Percentiles rank a stretch among this genome's conserved stretches.
These are phyloP conservation scores for Debaryomycetaceae sp. DNA, from an alignment of 1,139 yeast genomes.

Conservation along the genomic window DNA sequence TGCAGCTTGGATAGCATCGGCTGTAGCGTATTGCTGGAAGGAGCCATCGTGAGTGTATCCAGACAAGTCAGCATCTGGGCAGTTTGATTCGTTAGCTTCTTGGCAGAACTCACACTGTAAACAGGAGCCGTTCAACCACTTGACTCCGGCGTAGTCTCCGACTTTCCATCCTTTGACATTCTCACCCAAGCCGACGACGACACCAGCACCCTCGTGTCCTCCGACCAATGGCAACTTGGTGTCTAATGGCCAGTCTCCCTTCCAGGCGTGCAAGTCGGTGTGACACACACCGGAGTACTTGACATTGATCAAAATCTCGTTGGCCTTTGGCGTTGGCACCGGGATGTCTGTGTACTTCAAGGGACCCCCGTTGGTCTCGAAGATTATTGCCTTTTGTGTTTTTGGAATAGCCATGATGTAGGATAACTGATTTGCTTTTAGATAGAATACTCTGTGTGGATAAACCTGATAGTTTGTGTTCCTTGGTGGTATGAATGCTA, in stretches of 20 bases:
- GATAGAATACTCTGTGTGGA: not conserved
- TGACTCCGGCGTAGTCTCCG: conserved; percentile 72
- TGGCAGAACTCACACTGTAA: conserved; percentile 67
- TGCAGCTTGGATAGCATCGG: conserved; percentile 86
- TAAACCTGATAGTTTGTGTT: not conserved
- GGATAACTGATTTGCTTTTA: not conserved
- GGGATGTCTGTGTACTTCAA: conserved; percentile 60
- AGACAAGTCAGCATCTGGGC: conserved; percentile 64
- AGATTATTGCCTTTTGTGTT: conserved; percentile 38
- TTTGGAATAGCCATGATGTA: conserved; percentile 24
- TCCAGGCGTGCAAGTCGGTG: conserved; percentile 78
- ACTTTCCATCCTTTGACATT: conserved; percentile 64
- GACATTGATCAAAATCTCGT: conserved; percentile 62
- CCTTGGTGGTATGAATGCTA: not conserved
- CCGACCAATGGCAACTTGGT: conserved; percentile 72
- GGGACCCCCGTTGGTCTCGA: conserved; percentile 38
- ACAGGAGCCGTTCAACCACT: conserved; percentile 76
- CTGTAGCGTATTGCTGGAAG: conserved; percentile 77
- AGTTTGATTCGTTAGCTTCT: conserved; percentile 61
- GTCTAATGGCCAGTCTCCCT: conserved; percentile 73
- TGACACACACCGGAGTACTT: conserved; percentile 79
- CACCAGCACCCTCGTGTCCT: conserved; percentile 85
- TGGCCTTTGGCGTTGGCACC: conserved; percentile 67
- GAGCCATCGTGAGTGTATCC: conserved; percentile 82
- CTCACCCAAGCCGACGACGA: conserved; percentile 67